A percentile compares a stretch with the other conserved stretches of the same genome.
Evolutionary conservation across 495 filamentous ascomycete genomes (phyloP).

Genomic region (Penicillium steckii): DNA sequence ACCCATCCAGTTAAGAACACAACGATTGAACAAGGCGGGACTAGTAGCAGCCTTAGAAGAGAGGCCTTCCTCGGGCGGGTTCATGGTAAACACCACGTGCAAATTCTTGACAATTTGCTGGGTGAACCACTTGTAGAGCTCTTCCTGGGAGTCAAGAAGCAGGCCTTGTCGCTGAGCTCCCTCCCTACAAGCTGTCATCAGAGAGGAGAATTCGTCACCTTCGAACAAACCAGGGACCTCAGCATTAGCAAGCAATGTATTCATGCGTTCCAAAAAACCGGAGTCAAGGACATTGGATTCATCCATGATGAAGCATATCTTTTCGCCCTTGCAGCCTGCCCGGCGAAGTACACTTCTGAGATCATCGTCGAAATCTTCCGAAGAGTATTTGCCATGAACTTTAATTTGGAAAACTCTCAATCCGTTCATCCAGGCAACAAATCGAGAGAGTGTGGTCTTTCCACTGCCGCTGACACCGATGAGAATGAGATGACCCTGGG

Average conservation of each 20-base stretch:
- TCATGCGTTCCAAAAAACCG: slow-evolving; percentile 98
- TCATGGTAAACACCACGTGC: slow-evolving; percentile 99
- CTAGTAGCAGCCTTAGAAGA: slow-evolving; percentile 95
- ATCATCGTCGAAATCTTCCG: slow-evolving; percentile 98
- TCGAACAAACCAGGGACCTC: slow-evolving; percentile 98
- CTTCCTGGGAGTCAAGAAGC: slow-evolving; percentile 93
- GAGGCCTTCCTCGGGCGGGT: slow-evolving; percentile 93
- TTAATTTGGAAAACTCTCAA: slow-evolving; percentile 99
- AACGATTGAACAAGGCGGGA: slow-evolving; percentile 97
- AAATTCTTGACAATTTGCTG: slow-evolving; percentile 98
- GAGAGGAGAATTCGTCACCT: slow-evolving; percentile 89
- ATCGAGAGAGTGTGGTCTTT: slow-evolving; percentile 96
- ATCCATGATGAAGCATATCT: slow-evolving; percentile 99
- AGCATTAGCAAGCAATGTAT: slow-evolving; percentile 94
- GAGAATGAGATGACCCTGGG: slow-evolving; percentile 95
- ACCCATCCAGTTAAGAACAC: slow-evolving; percentile 99
- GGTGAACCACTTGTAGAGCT: slow-evolving; percentile 99
- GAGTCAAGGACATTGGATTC: slow-evolving; percentile 98
- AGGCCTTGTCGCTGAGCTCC: slow-evolving; percentile 95
- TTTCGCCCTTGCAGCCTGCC: slow-evolving; percentile 96
- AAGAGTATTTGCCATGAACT: slow-evolving; percentile 97
- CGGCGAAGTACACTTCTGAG: slow-evolving; percentile 88
- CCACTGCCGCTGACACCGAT: slow-evolving; percentile 98
- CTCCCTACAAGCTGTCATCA: slow-evolving; percentile 99
- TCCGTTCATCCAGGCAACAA: slow-evolving; percentile 99